Conservation (phyloP, 257 asterid species). For the Lycium ferocissimum region DNA sequence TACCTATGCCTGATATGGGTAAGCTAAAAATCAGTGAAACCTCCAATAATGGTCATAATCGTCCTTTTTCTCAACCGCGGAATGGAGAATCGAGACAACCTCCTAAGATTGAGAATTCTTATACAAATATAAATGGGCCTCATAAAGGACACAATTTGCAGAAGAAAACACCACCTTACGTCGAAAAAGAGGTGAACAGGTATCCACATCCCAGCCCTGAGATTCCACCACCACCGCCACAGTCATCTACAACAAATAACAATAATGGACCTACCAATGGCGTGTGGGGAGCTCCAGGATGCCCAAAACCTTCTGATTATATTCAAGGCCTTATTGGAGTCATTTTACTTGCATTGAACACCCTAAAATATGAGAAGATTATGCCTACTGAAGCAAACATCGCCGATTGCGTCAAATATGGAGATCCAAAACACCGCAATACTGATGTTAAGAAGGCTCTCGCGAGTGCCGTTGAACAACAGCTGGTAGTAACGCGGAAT, state of each 20-base stretch:
- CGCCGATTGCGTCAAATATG: conserved; percentile 73
- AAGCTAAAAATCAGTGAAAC: conserved; percentile 45
- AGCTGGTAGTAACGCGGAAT: conserved; percentile 72
- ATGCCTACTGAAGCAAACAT: conserved; percentile 89
- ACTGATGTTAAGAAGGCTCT: conserved; percentile 91
- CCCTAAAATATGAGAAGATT: conserved; percentile 79
- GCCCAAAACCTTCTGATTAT: conserved; percentile 74
- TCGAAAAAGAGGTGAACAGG: conserved; percentile 50
- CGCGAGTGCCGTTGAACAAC: conserved; percentile 77
- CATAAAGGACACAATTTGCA: conserved; percentile 58
- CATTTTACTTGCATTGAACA: conserved; percentile 76
- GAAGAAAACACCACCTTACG: conserved; percentile 48
- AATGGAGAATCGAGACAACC: conserved; percentile 65
- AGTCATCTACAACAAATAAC: conserved; percentile 46
- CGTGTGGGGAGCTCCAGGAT: conserved; percentile 74
- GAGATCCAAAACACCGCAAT: conserved; percentile 67
- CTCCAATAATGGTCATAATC: conserved; percentile 43
- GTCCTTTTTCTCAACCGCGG: conserved; percentile 39
- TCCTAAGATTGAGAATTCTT: conserved; percentile 46
- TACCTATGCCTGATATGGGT: conserved; percentile 45
- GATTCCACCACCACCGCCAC: conserved; percentile 42
- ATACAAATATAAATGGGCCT: conserved; percentile 42
- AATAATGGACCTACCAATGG: conserved; percentile 46
- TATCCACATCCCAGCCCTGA: conserved; percentile 54
- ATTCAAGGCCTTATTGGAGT: conserved; percentile 81